phyloP scores from a whole-genome alignment of 2,329 filamentous ascomycete species.

The Aphanocladium album region DNA sequence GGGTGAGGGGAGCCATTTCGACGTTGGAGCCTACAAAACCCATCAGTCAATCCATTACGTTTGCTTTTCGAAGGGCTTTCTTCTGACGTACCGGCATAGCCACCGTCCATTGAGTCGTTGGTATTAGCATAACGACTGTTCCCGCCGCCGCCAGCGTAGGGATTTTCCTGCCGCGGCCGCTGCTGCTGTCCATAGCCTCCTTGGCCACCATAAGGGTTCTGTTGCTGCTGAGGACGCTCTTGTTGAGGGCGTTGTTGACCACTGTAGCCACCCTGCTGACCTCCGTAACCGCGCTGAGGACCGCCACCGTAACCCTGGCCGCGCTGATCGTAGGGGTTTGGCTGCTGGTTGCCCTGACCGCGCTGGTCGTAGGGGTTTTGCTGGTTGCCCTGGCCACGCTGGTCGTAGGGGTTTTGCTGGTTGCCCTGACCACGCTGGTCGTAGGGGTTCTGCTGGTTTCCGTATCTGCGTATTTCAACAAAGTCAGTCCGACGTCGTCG shows the following conservation, averaged over 20 bases:
- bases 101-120: slow-evolving; percentile 22
- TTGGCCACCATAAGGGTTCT: slow-evolving; percentile 9
- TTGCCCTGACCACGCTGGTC: slow-evolving; percentile 44
- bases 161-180: slow-evolving; percentile 10
- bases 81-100: slow-evolving; percentile 26
- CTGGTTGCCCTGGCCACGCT: not conserved
- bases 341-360: slow-evolving; percentile 24
- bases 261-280: slow-evolving; percentile 7
- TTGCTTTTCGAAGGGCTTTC: not conserved
- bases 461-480: slow-evolving; percentile 40
- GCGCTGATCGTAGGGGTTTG: not conserved
- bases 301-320: slow-evolving; percentile 11
- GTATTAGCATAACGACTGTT: slow-evolving; percentile 20
- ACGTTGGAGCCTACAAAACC: slow-evolving; percentile 44
- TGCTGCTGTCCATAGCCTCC: slow-evolving; percentile 12
- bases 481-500: not conserved
- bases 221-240: slow-evolving; percentile 12
- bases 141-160: slow-evolving; percentile 11
- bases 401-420: not conserved
- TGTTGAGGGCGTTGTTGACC: not conserved
- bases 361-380: slow-evolving; percentile 39
- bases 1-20: slow-evolving; percentile 65
- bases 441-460: slow-evolving; percentile 52
- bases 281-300: slow-evolving; percentile 26
- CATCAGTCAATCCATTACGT: slow-evolving; percentile 14